Evolutionary conservation across 2,329 filamentous ascomycete species (phyloP).

Genomic region (Cladosporium colombiae): DNA sequence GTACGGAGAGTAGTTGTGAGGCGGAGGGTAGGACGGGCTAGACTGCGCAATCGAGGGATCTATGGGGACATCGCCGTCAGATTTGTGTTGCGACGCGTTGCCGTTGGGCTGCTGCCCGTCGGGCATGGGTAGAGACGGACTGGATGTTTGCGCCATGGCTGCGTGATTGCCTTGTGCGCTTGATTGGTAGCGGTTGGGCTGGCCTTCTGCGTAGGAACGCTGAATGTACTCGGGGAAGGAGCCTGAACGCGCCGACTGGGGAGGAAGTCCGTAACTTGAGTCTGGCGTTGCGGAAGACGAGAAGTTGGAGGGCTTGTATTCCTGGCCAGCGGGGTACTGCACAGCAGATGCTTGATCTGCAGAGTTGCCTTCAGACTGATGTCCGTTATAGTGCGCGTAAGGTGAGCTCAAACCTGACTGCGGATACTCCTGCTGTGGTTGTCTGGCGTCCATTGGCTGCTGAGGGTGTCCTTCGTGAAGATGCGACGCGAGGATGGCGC

Average conservation of each 20-base stretch:
- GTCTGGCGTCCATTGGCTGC: conserved; percentile 57
- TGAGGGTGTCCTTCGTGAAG: conserved; percentile 39
- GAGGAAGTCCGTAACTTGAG: conserved; percentile 80
- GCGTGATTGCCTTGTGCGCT: conserved; percentile 71
- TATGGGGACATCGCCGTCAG: conserved; percentile 98
- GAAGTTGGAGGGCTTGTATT: conserved; percentile 72
- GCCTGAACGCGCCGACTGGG: conserved; percentile 70
- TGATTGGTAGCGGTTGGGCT: conserved; percentile 72
- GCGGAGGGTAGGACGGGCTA: conserved; percentile 85
- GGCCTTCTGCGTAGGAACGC: conserved; percentile 72
- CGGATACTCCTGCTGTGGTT: conserved; percentile 46
- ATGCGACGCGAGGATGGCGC: conserved; percentile 42
- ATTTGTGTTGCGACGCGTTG: conserved; percentile 56
- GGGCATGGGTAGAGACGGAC: conserved; percentile 89
- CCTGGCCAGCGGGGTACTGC: conserved; percentile 81
- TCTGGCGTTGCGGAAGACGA: conserved; percentile 75
- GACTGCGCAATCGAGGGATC: conserved; percentile 95
- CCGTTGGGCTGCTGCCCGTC: conserved; percentile 77
- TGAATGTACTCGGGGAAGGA: conserved; percentile 86
- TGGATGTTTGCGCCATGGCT: conserved; percentile 98
- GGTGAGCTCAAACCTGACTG: conserved; percentile 58
- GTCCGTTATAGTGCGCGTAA: conserved; percentile 50
- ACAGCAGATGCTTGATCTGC: conserved; percentile 94
- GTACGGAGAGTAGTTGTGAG: conserved; percentile 82
- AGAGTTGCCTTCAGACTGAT: conserved; percentile 79